These are phyloP conservation scores for Pythium phragmitis DNA, from an alignment of 352 stramenopile species.

Conservation along the genomic window DNA sequence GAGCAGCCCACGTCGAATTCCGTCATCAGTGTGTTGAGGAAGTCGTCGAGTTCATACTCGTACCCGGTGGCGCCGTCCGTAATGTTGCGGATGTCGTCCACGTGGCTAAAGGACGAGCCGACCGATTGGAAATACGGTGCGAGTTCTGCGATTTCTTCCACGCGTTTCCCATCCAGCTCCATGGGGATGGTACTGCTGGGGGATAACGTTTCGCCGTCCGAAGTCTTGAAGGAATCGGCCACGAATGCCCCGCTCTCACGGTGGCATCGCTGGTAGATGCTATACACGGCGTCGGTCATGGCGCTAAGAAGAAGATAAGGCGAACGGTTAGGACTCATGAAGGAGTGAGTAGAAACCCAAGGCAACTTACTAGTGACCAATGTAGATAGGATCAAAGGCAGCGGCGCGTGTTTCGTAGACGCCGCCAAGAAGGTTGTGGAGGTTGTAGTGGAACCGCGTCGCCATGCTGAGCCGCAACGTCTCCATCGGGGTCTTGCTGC, in stretches of 20 bases:
- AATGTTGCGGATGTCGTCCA: conserved; percentile 36
- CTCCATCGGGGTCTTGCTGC: conserved; percentile 33
- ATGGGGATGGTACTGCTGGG: conserved; percentile 33
- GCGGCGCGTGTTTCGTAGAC: conserved; percentile 37
- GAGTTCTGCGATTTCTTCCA: conserved; percentile 26
- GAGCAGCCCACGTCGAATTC: conserved; percentile 54
- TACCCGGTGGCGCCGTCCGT: conserved; percentile 20
- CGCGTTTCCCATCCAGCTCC: conserved; percentile 27
- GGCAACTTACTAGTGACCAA: conserved; percentile 39
- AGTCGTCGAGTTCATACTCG: conserved; percentile 59
- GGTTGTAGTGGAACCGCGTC: conserved; percentile 40
- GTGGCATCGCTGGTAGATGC: conserved; percentile 62
- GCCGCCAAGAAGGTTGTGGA: conserved; percentile 40
- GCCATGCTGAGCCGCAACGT: conserved; percentile 36
- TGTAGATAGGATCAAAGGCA: conserved; percentile 40
- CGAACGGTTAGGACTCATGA: not conserved
- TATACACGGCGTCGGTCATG: conserved; percentile 61
- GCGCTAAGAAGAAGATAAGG: conserved; percentile 20
- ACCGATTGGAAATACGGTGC: conserved; percentile 27
- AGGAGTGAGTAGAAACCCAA: not conserved
- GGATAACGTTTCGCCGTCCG: conserved; percentile 21
- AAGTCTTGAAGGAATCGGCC: conserved; percentile 27
- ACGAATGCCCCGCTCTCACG: conserved; percentile 34
- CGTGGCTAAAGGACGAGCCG: conserved; percentile 34
- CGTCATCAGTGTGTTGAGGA: conserved; percentile 55